Conservation (phyloP, 2,329 filamentous ascomycete genomes). For the Geosmithia morbida region DNA sequence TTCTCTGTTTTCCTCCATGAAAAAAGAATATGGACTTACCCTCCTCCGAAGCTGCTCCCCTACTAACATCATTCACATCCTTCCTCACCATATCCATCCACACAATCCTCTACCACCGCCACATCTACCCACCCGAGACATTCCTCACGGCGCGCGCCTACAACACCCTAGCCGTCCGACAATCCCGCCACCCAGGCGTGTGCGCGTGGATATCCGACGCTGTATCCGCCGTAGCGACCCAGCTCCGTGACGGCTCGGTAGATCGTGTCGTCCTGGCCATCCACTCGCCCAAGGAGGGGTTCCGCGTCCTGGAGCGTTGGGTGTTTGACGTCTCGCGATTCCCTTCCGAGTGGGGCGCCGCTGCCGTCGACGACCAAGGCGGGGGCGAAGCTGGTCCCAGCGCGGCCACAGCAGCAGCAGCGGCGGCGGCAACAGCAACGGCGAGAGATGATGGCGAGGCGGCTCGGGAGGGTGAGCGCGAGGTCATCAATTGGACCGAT, state of each 20-base stretch:
- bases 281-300: constrained; percentile 18
- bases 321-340: constrained; percentile 42
- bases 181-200: constrained; percentile 74
- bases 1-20: no score
- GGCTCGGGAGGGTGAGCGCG: constrained; percentile 6
- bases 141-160: constrained; percentile 72
- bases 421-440: neutral
- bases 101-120: constrained; percentile 71
- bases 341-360: constrained; percentile 20
- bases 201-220: constrained; percentile 79
- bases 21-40: neutral
- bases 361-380: constrained; percentile 17
- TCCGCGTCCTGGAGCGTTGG: constrained; percentile 43
- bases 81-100: constrained; percentile 77
- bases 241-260: constrained; percentile 46
- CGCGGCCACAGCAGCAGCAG: constrained; percentile 4
- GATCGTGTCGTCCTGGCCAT: constrained; percentile 33
- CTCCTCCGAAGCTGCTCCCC: constrained; percentile 8
- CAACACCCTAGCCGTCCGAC: constrained; percentile 62
- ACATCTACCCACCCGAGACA: constrained; percentile 61
- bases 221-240: constrained; percentile 53
- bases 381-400: no score
- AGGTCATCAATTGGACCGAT: constrained; percentile 32
- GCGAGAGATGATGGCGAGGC: constrained; percentile 1
- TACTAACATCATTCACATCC: constrained; percentile 57